These are phyloP conservation scores for Stylonectria norvegica DNA, from an alignment of 2,329 filamentous ascomycete species.

Conservation along the genomic window DNA sequence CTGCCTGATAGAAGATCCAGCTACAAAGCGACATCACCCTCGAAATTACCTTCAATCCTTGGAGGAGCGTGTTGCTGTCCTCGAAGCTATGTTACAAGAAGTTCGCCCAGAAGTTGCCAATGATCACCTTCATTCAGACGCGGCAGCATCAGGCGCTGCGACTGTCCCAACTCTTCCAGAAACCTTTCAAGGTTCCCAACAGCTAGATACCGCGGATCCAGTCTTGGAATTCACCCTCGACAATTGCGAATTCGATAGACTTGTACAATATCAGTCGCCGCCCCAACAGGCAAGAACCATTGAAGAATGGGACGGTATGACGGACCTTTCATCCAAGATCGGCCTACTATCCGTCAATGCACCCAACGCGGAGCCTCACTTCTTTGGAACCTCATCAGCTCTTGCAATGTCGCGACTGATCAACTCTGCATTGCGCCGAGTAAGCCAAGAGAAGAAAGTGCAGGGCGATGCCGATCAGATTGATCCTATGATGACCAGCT, in stretches of 20 bases:
- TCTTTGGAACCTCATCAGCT: conserved; percentile 27
- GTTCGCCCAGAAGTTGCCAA: neutral
- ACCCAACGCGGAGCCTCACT: conserved; percentile 21
- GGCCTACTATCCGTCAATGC: conserved; percentile 17
- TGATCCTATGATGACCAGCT: too few species aligned
- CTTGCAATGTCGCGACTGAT: conserved; percentile 28
- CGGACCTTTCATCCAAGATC: conserved; percentile 15
- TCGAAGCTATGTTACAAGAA: conserved; percentile 15
- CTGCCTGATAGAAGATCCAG: conserved; percentile 28
- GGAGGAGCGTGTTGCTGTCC: conserved; percentile 24
- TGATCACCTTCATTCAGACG: neutral
- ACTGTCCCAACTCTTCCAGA: too few species aligned
- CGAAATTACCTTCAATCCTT: conserved; percentile 30
- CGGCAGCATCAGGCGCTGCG: too few species aligned
- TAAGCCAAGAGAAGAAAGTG: neutral
- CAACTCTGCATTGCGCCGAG: conserved; percentile 1
- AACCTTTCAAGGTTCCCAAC: too few species aligned
- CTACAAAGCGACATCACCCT: conserved; percentile 24
- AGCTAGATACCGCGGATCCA: too few species aligned
- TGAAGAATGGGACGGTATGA: neutral
- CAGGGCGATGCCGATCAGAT: neutral
- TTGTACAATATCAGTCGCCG: too few species aligned
- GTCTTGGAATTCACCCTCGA: neutral
- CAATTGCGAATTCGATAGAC: too few species aligned
- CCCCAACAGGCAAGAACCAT: neutral